Evolutionary conservation across 1,284 basidiomycete species (phyloP), one percentile per base, ranked within the genome.

Genomic region (Boletus semigastroideus): DNA sequence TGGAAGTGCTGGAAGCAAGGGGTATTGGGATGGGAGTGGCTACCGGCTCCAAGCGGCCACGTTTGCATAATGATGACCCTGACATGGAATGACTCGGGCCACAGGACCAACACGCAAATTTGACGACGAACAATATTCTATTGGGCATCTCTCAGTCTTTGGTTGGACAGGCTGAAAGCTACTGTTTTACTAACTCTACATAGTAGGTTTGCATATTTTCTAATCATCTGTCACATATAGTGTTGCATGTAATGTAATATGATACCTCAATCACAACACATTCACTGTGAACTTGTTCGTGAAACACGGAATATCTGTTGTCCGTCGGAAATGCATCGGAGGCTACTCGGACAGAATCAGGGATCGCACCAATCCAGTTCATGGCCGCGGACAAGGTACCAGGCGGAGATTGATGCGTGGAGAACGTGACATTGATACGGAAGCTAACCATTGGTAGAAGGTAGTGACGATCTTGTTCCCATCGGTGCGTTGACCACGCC

Each of bases 1-100:
- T 88, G 71, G 86, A 89, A 69, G 85, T 87, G 17, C 73, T 91
- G 48, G 85, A 87, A 69, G 80, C 86, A 49, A 77, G 86, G 63
- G 89, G 88, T 34, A 83, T 90, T 58, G 84, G 82, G 30, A 75
- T 84, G 68, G 78, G 80, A 34, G 74, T 80, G 56, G 70, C 62
- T 36, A 66, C 74, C 37, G 65, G 78, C 47, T 71, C 78, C 52
- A 84, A 84, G 69, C 80, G 83, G 60, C 81, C 77, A 59, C 80
- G 83, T 59, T 68, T 81, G 56, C 73, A 79, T 49, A 76, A 80
- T 58, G 83, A 84, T 59, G 68, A 70, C 56, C 69, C 68, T 56
- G 77, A 75, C 60, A 64, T 74, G 67, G 73, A 75, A 60, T 76
- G 72, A 75, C 62, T 45, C 14, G 49, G 60, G 13, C 45, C 2